Percentiles rank a stretch among this genome's conserved stretches.
Evolutionary conservation across 2,329 filamentous ascomycete species (phyloP).

Genomic region (Gremmenia infestans): DNA sequence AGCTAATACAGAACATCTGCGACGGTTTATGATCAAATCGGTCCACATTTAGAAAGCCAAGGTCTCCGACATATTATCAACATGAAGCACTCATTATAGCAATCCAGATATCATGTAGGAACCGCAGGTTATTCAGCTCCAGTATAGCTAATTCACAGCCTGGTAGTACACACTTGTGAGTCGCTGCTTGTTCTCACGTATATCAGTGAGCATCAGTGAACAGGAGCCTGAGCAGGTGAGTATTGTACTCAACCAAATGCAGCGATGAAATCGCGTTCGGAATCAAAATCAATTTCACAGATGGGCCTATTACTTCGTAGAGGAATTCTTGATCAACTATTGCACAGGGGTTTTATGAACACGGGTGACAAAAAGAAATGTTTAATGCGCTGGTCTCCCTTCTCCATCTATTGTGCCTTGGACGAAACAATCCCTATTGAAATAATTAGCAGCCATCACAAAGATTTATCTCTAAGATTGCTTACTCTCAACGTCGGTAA

Average conservation of each 20-base stretch:
- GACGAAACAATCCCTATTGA: slow-evolving; percentile 54
- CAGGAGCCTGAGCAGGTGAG: not conserved
- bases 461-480: slow-evolving; percentile 10
- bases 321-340: slow-evolving; percentile 41
- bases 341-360: slow-evolving; percentile 56
- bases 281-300: not conserved
- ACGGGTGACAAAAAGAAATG: slow-evolving; percentile 49
- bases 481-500: slow-evolving; percentile 93
- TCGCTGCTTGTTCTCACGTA: not conserved
- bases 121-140: not conserved
- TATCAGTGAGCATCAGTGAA: too few species aligned
- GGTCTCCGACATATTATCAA: too few species aligned
- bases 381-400: slow-evolving; percentile 24
- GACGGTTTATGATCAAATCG: too few species aligned
- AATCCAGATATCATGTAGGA: not conserved
- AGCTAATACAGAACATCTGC: too few species aligned
- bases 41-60: too few species aligned
- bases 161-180: not conserved
- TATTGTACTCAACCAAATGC: not conserved
- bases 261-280: not conserved
- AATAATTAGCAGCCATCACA: slow-evolving; percentile 32
- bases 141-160: not conserved
- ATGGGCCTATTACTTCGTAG: not conserved
- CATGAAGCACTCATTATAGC: too few species aligned
- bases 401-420: slow-evolving; percentile 56